Conservation (phyloP, 2,329 filamentous ascomycete genomes). For the Ceratocystis harringtonii region DNA sequence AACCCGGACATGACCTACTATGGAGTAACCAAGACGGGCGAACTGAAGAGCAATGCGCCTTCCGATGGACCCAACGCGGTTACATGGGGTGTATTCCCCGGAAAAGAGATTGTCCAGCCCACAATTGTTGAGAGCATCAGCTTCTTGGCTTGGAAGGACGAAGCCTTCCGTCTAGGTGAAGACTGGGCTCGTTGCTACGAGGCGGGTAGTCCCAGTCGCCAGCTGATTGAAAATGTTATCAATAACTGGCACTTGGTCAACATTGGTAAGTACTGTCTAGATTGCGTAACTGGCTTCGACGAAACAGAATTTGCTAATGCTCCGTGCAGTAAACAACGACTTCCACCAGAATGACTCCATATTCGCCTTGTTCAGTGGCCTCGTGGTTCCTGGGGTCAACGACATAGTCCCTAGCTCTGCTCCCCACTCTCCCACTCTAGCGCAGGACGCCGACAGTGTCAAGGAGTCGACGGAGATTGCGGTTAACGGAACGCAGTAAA, state of each 20-base stretch:
- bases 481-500: constrained; percentile 16
- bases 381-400: constrained; percentile 53
- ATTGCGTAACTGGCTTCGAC: too few species aligned
- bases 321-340: constrained; percentile 74
- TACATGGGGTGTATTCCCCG: constrained; percentile 97
- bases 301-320: neutral
- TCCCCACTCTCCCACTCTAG: constrained; percentile 4
- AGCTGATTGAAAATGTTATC: constrained; percentile 70
- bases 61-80: constrained; percentile 90
- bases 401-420: constrained; percentile 14
- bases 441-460: constrained; percentile 12
- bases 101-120: constrained; percentile 97
- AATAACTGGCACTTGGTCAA: constrained; percentile 89
- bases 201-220: constrained; percentile 57
- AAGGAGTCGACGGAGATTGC: constrained; percentile 7
- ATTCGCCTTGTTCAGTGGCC: constrained; percentile 70
- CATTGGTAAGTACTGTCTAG: constrained; percentile 49
- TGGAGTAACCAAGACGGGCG: constrained; percentile 70
- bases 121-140: constrained; percentile 98
- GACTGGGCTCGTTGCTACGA: constrained; percentile 93
- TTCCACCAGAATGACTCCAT: constrained; percentile 75
- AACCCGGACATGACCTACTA: constrained; percentile 85
- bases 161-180: constrained; percentile 80
- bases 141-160: constrained; percentile 97
- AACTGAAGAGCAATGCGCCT: constrained; percentile 69